Evolutionary conservation across 306 rosid genomes (phyloP).

Genomic region (Glycine tomentella): DNA sequence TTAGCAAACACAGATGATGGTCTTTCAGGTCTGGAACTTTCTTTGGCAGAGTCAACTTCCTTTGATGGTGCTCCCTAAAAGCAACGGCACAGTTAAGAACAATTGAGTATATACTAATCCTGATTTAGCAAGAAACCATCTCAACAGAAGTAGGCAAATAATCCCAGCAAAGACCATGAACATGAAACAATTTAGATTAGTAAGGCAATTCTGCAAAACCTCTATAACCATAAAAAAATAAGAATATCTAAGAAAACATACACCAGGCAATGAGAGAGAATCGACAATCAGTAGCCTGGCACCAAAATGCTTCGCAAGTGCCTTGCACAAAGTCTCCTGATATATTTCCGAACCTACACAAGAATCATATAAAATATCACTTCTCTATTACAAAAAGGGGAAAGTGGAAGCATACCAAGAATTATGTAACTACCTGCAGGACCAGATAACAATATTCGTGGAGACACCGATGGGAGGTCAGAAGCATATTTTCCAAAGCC

Average conservation of each 20-base stretch:
- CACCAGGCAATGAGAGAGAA: conserved; percentile 85
- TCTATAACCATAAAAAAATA: conserved; percentile 8
- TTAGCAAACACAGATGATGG: conserved; percentile 62
- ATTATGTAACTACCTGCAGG: conserved; percentile 71
- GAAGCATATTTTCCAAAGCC: conserved; percentile 75
- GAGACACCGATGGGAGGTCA: conserved; percentile 75
- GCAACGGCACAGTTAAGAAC: conserved; percentile 41
- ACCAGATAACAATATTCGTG: conserved; percentile 89
- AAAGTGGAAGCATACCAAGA: conserved; percentile 30
- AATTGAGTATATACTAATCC: not conserved
- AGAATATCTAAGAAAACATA: conserved; percentile 59
- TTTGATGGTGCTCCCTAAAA: conserved; percentile 65
- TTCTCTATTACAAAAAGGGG: conserved; percentile 11
- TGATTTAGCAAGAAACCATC: conserved; percentile 39
- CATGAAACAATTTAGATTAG: not conserved
- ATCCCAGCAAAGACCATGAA: conserved; percentile 16
- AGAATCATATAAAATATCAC: conserved; percentile 31
- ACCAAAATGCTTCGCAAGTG: conserved; percentile 88
- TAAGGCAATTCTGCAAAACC: conserved; percentile 18
- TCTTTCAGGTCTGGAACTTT: conserved; percentile 70
- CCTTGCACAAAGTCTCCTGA: conserved; percentile 91
- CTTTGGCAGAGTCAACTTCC: conserved; percentile 72
- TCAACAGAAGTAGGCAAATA: conserved; percentile 38
- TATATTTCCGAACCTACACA: conserved; percentile 94
- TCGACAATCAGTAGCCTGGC: conserved; percentile 81